phyloP scores from a whole-genome alignment of 352 stramenopile genomes.

The Pythium rhizo-oryzae region DNA sequence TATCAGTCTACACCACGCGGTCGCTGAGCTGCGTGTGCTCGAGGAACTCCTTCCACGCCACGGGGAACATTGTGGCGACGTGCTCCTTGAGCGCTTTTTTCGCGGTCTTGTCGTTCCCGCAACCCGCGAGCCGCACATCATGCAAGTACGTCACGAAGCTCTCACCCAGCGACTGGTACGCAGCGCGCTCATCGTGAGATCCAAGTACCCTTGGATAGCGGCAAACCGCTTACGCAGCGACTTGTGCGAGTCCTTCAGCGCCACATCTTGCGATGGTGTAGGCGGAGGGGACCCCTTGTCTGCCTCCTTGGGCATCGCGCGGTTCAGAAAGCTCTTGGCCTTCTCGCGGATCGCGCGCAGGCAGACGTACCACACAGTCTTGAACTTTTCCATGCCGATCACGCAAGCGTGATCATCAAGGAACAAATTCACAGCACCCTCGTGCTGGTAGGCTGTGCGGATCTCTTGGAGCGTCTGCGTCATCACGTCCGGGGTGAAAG shows the following conservation, averaged over 20 bases:
- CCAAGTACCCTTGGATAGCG: conserved; percentile 56
- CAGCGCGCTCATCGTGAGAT: conserved; percentile 43
- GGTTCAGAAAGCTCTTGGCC: conserved; percentile 62
- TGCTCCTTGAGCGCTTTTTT: conserved; percentile 45
- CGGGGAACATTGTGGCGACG: conserved; percentile 67
- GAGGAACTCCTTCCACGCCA: conserved; percentile 77
- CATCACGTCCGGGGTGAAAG: conserved; percentile 41
- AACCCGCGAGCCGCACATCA: conserved; percentile 34
- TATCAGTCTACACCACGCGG: conserved; percentile 18
- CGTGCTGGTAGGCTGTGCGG: conserved; percentile 59
- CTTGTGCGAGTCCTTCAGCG: conserved; percentile 17
- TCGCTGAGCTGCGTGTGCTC: conserved; percentile 47
- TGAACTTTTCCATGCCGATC: conserved; percentile 87
- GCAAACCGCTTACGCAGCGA: conserved; percentile 53
- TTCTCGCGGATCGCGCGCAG: conserved; percentile 88
- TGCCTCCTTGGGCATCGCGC: conserved; percentile 26
- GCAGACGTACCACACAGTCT: conserved; percentile 86
- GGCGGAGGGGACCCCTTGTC: conserved; percentile 25
- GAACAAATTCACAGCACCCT: conserved; percentile 79
- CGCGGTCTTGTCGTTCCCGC: conserved; percentile 16
- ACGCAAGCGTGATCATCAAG: conserved; percentile 54
- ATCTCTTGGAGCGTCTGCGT: conserved; percentile 41
- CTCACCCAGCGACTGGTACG: conserved; percentile 55
- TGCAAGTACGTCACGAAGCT: conserved; percentile 65
- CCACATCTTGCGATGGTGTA: neutral